Evolutionary conservation across 148 eudicot species (phyloP), one percentile per base, ranked within the genome.

Genomic region (Chenopodium berlandieri): DNA sequence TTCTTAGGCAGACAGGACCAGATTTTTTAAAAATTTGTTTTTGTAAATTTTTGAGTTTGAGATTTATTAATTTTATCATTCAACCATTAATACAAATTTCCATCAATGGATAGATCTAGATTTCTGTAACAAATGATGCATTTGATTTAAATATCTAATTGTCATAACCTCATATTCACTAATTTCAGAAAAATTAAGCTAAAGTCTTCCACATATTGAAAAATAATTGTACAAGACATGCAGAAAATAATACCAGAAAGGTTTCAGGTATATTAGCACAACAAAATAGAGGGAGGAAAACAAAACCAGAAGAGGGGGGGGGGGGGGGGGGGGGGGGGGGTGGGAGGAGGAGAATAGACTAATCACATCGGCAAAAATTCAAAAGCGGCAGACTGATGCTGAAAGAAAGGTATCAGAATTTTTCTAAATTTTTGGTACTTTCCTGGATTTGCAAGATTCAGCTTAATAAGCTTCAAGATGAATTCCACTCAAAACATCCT

Each of bases 401-500:
- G 62, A 66, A 73, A 78, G 82, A 80, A 84, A 84, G 65, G 86
- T 76, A 80, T 75, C 79, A 68, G 30, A 69, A 52, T 71, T 40
- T 48, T 79, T n/a, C 27, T n/a, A 64, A 79, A 81, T 60, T 69
- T 73, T 73, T 11, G 63, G 72, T 84, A 76, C 83, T 84, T 80
- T 27, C 32, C 86, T 50, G 74, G 50, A 65, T 71, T 76, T 80
- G 77, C 81, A 85, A 73, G 84, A 81, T 71, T 81, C 75, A 67
- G 64, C 27, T 78, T 75, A 85, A 85, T 75, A 73, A 62, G 74
- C 71, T 81, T 65, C 50, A 72, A 78, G 84, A 74, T 63, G 68
- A 78, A 78, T 81, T 81, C 56, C 83, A 78, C 84, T 66, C 84
- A 64, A 73, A 66, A 74, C 82, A 83, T 80, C 79, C 78, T 80